Percentiles rank a stretch among this genome's conserved stretches.
Conservation (phyloP, 768 basidiomycete genomes). For the Amanita brunnescens region DNA sequence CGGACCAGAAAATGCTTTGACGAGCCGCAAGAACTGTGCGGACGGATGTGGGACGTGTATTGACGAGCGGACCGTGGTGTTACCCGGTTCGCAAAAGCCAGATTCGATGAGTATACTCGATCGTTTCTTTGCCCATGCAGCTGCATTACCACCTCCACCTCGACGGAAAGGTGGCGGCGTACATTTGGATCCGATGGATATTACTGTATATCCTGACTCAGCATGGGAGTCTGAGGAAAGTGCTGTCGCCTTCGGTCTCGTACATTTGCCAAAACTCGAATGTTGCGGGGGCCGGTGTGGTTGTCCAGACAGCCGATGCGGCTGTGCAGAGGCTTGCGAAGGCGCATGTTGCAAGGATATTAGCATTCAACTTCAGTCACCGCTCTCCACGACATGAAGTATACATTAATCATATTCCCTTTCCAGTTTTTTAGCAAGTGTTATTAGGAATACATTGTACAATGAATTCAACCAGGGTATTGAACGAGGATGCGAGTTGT, state of each 20-base stretch:
- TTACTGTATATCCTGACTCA: slow-evolving; percentile 35
- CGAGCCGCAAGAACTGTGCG: slow-evolving; percentile 38
- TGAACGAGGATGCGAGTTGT: background rate
- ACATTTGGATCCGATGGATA: slow-evolving; percentile 42
- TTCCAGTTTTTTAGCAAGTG: no score
- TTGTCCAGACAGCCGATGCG: slow-evolving; percentile 45
- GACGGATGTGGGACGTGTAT: slow-evolving; percentile 57
- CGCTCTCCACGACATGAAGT: no score
- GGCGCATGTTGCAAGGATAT: slow-evolving; percentile 37
- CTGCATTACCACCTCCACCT: slow-evolving; percentile 59
- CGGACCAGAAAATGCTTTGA: slow-evolving; percentile 36
- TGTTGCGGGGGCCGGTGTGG: slow-evolving; percentile 58
- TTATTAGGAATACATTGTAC: background rate
- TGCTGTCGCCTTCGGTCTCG: slow-evolving; percentile 36
- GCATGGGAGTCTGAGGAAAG: slow-evolving; percentile 28
- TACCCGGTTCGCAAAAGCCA: slow-evolving; percentile 1
- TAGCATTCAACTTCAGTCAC: background rate
- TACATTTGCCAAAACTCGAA: slow-evolving; percentile 55
- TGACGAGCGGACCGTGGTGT: slow-evolving; percentile 32
- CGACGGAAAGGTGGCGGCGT: slow-evolving; percentile 29
- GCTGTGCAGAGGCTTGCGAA: slow-evolving; percentile 47
- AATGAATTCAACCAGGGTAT: background rate
- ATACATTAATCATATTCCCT: no score
- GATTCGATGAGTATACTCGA: slow-evolving; percentile 36
- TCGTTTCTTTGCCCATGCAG: slow-evolving; percentile 57